A percentile compares a stretch with the other conserved stretches of the same genome.
Conservation (phyloP, 768 basidiomycete species). For the Suillus decipiens region DNA sequence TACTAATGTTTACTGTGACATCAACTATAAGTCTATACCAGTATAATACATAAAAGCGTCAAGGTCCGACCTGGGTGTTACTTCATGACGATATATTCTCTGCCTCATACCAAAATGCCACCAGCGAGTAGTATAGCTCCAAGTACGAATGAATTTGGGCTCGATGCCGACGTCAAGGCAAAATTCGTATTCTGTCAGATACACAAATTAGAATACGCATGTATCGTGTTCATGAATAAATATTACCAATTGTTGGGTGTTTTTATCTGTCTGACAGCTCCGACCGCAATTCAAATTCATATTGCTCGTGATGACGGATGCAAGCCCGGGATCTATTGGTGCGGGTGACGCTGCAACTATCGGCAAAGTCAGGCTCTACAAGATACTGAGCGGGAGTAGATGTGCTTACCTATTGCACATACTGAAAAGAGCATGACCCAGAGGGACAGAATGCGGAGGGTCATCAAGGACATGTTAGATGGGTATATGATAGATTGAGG, state of each 20-base stretch:
- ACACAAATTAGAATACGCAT: not conserved
- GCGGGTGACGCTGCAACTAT: conserved; percentile 27
- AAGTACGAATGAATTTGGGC: conserved; percentile 19
- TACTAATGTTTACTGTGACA: not conserved
- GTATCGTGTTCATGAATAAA: not conserved
- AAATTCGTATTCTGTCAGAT: conserved; percentile 21
- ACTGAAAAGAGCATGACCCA: conserved; percentile 27
- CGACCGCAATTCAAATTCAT: conserved; percentile 25
- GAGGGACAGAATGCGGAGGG: conserved; percentile 21
- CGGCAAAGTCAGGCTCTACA: not conserved
- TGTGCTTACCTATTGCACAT: conserved; percentile 20
- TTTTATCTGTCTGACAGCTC: conserved; percentile 23
- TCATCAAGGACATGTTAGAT: conserved; percentile 17
- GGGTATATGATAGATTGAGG: conserved; percentile 4
- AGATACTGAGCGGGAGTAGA: too few relatives aligned
- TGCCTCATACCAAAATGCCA: conserved; percentile 20
- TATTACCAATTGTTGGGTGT: conserved; percentile 26
- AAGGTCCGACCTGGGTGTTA: not conserved
- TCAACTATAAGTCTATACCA: not conserved
- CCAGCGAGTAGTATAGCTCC: conserved; percentile 25
- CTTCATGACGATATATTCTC: not conserved
- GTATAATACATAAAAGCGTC: not conserved
- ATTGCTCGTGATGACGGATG: conserved; percentile 25
- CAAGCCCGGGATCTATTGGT: conserved; percentile 24
- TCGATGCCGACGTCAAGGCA: conserved; percentile 22